phyloP scores from a whole-genome alignment of 495 filamentous ascomycete species.

The Endocarpon pusillum region DNA sequence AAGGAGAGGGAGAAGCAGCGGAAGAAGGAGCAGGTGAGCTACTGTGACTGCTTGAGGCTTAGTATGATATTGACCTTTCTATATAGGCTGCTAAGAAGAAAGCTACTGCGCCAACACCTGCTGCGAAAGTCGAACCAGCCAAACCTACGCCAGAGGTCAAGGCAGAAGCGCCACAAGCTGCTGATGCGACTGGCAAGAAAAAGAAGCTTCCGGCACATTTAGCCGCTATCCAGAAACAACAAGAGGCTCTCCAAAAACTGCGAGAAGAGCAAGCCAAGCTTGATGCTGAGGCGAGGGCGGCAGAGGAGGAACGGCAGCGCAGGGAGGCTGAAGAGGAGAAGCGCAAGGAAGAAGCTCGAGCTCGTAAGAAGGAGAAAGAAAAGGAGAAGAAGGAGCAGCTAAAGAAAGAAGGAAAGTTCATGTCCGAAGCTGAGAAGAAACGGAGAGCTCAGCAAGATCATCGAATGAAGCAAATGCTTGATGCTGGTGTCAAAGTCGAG shows the following conservation, averaged over 20 bases:
- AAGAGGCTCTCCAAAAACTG: conserved; percentile 57
- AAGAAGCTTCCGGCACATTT: conserved; percentile 82
- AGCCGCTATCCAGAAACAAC: conserved; percentile 74
- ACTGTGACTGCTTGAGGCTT: background rate
- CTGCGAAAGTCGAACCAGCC: conserved; percentile 32
- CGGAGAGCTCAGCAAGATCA: conserved; percentile 66
- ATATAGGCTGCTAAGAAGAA: conserved; percentile 48
- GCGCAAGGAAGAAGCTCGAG: conserved; percentile 54
- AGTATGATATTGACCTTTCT: conserved; percentile 3
- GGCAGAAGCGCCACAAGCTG: conserved; percentile 23
- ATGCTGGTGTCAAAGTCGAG: conserved; percentile 66
- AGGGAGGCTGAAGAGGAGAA: conserved; percentile 57
- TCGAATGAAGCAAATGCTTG: conserved; percentile 89
- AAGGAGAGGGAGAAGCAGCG: conserved; percentile 85
- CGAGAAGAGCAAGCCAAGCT: conserved; percentile 59
- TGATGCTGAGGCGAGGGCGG: conserved; percentile 56
- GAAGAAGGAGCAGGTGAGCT: conserved; percentile 69
- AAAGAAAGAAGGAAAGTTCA: conserved; percentile 84
- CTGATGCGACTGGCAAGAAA: conserved; percentile 54
- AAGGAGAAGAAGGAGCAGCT: conserved; percentile 90
- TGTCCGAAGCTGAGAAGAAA: conserved; percentile 87
- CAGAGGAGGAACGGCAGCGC: conserved; percentile 50
- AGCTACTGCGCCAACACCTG: conserved; percentile 26
- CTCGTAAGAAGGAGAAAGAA: conserved; percentile 83
- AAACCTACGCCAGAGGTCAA: conserved; percentile 24